phyloP scores from a whole-genome alignment of 345 rosid genomes.

The Syzygium oleosum region DNA sequence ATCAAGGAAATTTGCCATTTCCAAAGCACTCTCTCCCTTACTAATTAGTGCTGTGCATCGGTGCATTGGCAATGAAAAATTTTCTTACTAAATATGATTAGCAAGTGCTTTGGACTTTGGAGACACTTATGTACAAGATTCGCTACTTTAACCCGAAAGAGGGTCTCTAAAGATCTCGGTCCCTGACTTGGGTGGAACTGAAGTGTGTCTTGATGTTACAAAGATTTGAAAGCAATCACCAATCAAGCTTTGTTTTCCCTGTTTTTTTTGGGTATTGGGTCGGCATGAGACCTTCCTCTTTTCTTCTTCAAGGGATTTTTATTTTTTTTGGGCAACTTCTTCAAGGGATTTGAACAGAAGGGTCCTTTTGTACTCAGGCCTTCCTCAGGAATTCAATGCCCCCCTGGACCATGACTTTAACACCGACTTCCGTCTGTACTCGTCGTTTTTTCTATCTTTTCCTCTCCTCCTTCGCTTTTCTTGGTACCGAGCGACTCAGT shows the following conservation, averaged over 20 bases:
- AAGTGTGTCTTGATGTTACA: neutral
- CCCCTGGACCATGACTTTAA: neutral
- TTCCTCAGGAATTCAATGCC: neutral
- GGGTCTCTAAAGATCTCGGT: neutral
- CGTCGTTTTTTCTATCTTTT: neutral
- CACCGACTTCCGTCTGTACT: neutral
- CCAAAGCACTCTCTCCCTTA: neutral
- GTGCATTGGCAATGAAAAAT: neutral
- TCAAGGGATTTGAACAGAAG: neutral
- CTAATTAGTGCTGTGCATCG: too few relatives aligned
- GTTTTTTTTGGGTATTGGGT: neutral
- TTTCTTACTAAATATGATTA: neutral
- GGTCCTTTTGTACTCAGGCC: neutral
- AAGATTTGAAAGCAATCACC: neutral
- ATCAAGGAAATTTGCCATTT: neutral
- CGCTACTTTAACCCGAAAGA: neutral
- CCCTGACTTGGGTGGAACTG: neutral
- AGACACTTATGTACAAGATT: neutral
- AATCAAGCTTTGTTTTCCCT: neutral
- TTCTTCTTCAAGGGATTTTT: neutral
- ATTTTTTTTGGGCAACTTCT: too few relatives aligned
- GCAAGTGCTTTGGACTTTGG: neutral
- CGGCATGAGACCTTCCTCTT: neutral
- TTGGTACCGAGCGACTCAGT: neutral
- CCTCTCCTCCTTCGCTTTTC: neutral